Conservation (phyloP, 768 basidiomycete species). For the Boletus pseudopeckii region DNA sequence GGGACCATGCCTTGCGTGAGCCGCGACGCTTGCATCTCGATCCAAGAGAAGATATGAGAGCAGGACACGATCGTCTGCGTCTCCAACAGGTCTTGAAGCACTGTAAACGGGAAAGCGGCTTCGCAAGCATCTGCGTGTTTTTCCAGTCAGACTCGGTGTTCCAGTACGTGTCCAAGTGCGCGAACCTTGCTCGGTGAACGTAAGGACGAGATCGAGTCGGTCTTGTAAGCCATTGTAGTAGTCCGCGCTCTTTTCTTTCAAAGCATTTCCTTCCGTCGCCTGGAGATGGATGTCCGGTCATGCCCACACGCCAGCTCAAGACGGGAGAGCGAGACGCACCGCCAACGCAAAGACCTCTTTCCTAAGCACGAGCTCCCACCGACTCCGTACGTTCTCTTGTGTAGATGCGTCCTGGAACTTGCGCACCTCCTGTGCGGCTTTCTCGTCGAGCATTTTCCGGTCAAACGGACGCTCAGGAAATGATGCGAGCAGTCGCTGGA, state of each 20-base stretch:
- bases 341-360: conserved; percentile 70
- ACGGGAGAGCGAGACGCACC: conserved; percentile 41
- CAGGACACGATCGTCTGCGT: conserved; percentile 83
- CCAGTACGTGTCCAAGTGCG: conserved; percentile 7
- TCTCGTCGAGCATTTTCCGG: conserved; percentile 44
- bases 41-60: conserved; percentile 85
- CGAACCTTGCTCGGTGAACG: conserved; percentile 75
- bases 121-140: conserved; percentile 69
- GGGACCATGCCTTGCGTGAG: conserved; percentile 79
- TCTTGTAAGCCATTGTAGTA: conserved; percentile 64
- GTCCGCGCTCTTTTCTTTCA: conserved; percentile 45
- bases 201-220: conserved; percentile 68
- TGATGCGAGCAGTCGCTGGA: conserved; percentile 49
- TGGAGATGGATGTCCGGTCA: conserved; percentile 24
- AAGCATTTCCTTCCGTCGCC: conserved; percentile 65
- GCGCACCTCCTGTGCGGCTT: conserved; percentile 45
- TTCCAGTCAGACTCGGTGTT: not conserved
- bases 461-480: conserved; percentile 52
- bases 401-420: conserved; percentile 42
- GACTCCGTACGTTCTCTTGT: conserved; percentile 59
- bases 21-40: conserved; percentile 65
- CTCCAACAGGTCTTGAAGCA: conserved; percentile 81
- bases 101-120: conserved; percentile 62
- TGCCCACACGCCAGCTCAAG: not conserved
- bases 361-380: conserved; percentile 73